Base-by-base conservation (phyloP, 331 rosid genomes). In the Phaseolus coccineus region DNA sequence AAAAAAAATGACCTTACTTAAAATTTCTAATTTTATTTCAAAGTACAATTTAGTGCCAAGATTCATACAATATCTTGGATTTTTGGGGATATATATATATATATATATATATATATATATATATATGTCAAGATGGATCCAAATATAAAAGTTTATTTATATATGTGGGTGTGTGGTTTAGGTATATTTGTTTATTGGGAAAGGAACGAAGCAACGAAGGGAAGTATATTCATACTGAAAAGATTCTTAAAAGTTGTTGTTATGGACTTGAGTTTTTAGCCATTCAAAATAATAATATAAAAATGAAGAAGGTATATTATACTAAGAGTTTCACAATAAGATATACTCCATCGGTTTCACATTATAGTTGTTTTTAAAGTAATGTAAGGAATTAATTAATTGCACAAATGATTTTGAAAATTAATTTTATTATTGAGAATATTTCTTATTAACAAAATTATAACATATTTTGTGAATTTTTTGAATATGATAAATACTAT, bases 1-100 rank as follows among this genome's bases (percentile, higher is more conserved):
- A 19, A 33, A 33, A 62, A 62, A 30, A 13, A 2, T 0, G 15
- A 6, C 39, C 19, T 10, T 0, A 28, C 10, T 2, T 0, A 31
- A 62, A 35, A 7, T 25, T 25, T 13, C 31, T 14, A 14, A 31
- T 31, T 62, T 58, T 68, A 39, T 30, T 28, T 8, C 50, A 65
- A 68, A 25, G 40, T 59, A 28, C 5, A 75, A 42, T 81, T 59
- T 67, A 14, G 73, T 55, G 64, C 70, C 55, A 9, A 47, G 50
- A 78, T 59, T 31, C 40, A 57, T 57, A 50, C 4, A 52, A 27
- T 48, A 56, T 39, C 52, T 30, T 55, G 27, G 42, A 47, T 48
- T 79, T 46, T 78, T 67, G 58, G 27, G 39, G 10, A 16, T 62
- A 30, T 48, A 28, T 48, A 35, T 40, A 4, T 55, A 56, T 15